Base-by-base conservation (phyloP, 2,329 filamentous ascomycete species). In the Bimuria novae-zelandiae region DNA sequence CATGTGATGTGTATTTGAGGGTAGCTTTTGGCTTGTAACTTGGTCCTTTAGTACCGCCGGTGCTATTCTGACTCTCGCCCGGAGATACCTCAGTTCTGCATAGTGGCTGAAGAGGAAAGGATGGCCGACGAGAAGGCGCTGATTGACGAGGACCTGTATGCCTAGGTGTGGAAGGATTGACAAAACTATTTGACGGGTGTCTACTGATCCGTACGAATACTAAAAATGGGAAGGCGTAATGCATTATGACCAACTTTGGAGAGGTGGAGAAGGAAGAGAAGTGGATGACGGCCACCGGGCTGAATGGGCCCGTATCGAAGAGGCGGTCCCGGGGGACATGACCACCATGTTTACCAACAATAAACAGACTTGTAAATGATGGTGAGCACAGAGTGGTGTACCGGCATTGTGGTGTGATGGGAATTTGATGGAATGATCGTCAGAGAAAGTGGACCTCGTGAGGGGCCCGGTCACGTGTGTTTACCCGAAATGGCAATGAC, bases 181-280 rank as follows among this genome's bases (percentile, higher is more conserved):
- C n/a, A n/a, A n/a, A n/a, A n/a, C n/a, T n/a, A n/a, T n/a, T n/a
- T n/a, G n/a, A n/a, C n/a, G n/a, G n/a, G n/a, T n/a, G n/a, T n/a
- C n/a, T n/a, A n/a, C n/a, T n/a, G n/a, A n/a, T n/a, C n/a, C n/a
- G n/a, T n/a, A n/a, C n/a, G n/a, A n/a, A n/a, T n/a, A n/a, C n/a
- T n/a, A n/a, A n/a, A n/a, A n/a, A n/a, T n/a, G n/a, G n/a, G n/a
- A n/a, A n/a, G n/a, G n/a, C n/a, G n/a, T n/a, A 74, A 36, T 77
- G 78, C 10, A 80, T 83, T 35, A 67, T 73, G 46, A 74, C 80
- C 27, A 80, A 84, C 52, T 82, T 83, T 47, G 68, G 76, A 25
- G 75, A 73, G 2, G 72, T 74, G 7, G 90, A 86, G 85, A 87
- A 86, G 0, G 88, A 90, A 2, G 87, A 90, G 66, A 88, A 90